Evolutionary conservation across 1,139 yeast genomes (phyloP), one percentile per base, ranked within the genome.

Genomic region (Diutina catenulata): DNA sequence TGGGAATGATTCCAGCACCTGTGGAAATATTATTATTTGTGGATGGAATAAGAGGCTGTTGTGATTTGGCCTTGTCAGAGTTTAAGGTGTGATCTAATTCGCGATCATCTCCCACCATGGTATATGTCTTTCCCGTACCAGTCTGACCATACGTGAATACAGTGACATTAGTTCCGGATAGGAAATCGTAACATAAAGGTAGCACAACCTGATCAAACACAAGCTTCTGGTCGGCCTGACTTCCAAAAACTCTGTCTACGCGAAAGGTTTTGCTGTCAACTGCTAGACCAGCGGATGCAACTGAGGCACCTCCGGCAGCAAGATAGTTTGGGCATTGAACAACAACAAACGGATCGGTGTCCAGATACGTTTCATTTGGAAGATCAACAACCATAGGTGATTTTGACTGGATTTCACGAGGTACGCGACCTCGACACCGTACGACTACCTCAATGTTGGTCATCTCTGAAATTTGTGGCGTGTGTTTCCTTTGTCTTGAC

Each of bases 351-450:
- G n/a, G n/a, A n/a, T n/a, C 23, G 23, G 36, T 29, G 22, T 32
- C n/a, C 29, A 47, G 40, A 52, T 39, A 74, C 52, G 47, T 61
- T 43, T 68, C 73, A 43, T 63, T 65, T 3, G 80, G 72, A 25
- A 80, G 64, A 18, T 74, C 74, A 2, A 86, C 81, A 10, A 86
- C 79, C 6, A 80, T 78, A 2, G 87, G 79, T 39, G 87, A 76
- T 47, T 80, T 81, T 13, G 81, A 76, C 23, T 65, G 63, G 8
- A 80, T 64, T 50, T 87, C 96, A 39, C 80, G 71, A 29, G 70
- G 66, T 48, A 76, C 84, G 36, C 97, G 65, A 3, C 84, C 94
- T 39, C 97, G 69, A 53, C 96, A 87, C 47, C 97, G 72, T 20
- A 87, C 94, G 3, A 83, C 83, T 20, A 88, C 96, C 48, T 80